Evolutionary conservation across 2,329 filamentous ascomycete genomes (phyloP), one percentile per base, ranked within the genome.

Genomic region (Paramyrothecium roridum): DNA sequence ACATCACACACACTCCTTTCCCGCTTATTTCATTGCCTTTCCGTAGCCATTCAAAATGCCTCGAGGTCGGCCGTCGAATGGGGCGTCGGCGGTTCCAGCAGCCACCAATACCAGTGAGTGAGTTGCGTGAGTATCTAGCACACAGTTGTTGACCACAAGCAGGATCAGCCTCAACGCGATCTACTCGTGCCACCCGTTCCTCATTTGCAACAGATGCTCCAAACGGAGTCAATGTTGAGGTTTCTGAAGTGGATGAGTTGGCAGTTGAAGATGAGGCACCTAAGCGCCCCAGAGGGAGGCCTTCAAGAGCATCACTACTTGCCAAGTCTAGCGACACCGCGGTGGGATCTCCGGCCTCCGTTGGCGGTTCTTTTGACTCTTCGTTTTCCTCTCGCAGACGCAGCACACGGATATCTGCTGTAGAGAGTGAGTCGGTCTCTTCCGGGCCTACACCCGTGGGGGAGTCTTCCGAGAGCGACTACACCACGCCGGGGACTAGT

Each of bases 401-500:
- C 48, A 61, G 58, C 52, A 63, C 37, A 19, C 37, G 60, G 45
- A 55, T 53, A 8, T 50, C 59, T 26, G 52, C 54, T 12, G 30
- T 61, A 7, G 58, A 59, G 22, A 70, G 63, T 48, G 66, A 66
- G 37, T 68, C 71, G 8, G 62, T 62, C 8, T 74, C 70, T 17
- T 71, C 71, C 4, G 63, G 59, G 1, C 65, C 64, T 45, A 71
- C 71, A 3, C 64, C 70, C 20, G 45, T 60, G 3, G 67, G 67
- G 10, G 59, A 52, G 3, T 65, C 67, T 12, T 68, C 71, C 1
- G 71, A 69, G 22, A 68, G 64, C 33, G 69, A 64, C 10, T 66
- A 66, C 48, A 73, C 69, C 8, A 75, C 72, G 3, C 69, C 71
- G 17, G 71, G 65, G 6, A 74, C 72, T 2, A 75, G 72, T 61